These are phyloP conservation scores for Amanita rubescens DNA, from an alignment of 768 basidiomycete genomes.

Conservation along the genomic window DNA sequence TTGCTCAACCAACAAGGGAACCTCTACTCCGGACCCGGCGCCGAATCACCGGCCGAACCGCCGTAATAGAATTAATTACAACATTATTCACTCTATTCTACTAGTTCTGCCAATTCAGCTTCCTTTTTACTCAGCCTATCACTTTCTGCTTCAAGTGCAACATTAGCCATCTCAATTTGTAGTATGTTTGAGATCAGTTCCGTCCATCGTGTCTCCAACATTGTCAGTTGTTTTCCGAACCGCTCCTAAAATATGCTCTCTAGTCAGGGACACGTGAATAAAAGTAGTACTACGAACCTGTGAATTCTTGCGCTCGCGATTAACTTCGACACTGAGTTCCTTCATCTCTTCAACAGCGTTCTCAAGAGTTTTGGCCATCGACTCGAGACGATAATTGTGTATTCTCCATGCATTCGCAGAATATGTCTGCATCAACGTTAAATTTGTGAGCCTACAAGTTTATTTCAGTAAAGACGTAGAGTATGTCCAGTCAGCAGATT, in stretches of 20 bases:
- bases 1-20: constrained; percentile 7
- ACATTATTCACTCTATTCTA: constrained; percentile 1
- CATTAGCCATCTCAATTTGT: constrained; percentile 94
- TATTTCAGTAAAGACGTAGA: constrained; percentile 6
- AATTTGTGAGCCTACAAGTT: constrained; percentile 64
- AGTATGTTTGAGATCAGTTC: constrained; percentile 85
- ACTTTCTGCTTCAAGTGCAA: constrained; percentile 79
- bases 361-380: constrained; percentile 66
- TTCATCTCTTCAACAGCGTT: constrained; percentile 69
- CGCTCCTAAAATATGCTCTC: constrained; percentile 44
- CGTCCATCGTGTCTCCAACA: constrained; percentile 86
- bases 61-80: neutral
- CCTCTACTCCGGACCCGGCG: constrained; percentile 10
- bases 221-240: constrained; percentile 70
- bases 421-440: constrained; percentile 76
- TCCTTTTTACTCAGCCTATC: constrained; percentile 50
- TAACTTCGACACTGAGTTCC: constrained; percentile 75
- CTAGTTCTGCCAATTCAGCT: constrained; percentile 48
- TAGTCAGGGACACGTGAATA: constrained; percentile 1
- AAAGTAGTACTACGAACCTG: constrained; percentile 44
- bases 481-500: neutral
- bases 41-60: neutral
- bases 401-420: constrained; percentile 89
- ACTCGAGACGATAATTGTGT: constrained; percentile 83
- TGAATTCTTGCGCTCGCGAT: constrained; percentile 79